Base-by-base conservation (phyloP, 352 stramenopile genomes). In the Hyaloperonospora brassicae region DNA sequence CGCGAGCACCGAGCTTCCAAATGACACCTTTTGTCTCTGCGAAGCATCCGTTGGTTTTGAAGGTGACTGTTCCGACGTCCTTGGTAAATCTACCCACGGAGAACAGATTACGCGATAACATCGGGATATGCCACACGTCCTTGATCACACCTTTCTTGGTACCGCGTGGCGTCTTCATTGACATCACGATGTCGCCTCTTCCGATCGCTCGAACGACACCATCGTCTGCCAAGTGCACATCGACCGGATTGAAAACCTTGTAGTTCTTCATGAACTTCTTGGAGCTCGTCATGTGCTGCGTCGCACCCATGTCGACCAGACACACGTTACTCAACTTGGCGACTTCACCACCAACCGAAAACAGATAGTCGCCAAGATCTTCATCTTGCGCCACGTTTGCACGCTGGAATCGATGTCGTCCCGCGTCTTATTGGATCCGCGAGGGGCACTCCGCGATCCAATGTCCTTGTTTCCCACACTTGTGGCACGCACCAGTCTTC, bases 401-500 rank as follows among this genome's bases (percentile, higher is more conserved):
- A 27, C 50, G 50, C 39, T 55, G 50, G 13, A 40, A 41, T 8
- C n/a, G 35, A 36, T 55, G 25, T 25, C 50, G 39, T 14, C 48
- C 50, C 3, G 24, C 24, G 25, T 49, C 22, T 9, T 55, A n/a
- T 10, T 45, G 11, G n/a, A 43, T 23, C 9, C 39, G 21, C 24
- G 35, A 39, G 14, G 49, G 36, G 30, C 39, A 57, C 30, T 52
- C 27, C 7, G 52, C 52, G 36, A 58, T 58, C 43, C 52, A 58
- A 24, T 59, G 52, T 49, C 52, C 43, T 13, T 52, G 24, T 36
- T 58, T 44, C 0, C 43, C 52, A 8, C 52, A 58, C 8, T 41
- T 52, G 24, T 38, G 23, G 43, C 43, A 49, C 11, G 43, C 24
- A 22, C 42, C 42, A 17, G 23, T 38, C 23, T 38, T 38, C 43